These are phyloP conservation scores for Phialophora chinensis DNA, from an alignment of 2,329 filamentous ascomycete genomes.

Conservation along the genomic window DNA sequence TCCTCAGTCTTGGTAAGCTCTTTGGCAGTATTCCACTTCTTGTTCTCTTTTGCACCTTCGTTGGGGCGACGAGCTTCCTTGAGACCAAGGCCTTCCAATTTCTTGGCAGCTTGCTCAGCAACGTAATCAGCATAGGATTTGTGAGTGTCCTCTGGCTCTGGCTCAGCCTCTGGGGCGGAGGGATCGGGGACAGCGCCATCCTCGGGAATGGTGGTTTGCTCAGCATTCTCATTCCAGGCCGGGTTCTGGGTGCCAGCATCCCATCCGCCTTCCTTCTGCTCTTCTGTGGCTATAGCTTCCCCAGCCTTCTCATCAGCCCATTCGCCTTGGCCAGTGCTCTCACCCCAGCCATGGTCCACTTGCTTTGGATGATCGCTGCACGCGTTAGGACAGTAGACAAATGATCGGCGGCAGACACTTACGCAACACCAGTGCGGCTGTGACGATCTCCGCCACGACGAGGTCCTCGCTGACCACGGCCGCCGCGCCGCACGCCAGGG, in stretches of 20 bases:
- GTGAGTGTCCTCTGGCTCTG: constrained; percentile 78
- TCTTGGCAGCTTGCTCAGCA: constrained; percentile 76
- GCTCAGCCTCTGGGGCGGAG: constrained; percentile 30
- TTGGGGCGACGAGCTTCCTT: constrained; percentile 86
- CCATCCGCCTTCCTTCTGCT: constrained; percentile 73
- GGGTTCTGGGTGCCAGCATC: constrained; percentile 42
- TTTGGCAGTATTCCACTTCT: constrained; percentile 53
- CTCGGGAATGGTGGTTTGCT: constrained; percentile 33
- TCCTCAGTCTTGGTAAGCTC: constrained; percentile 60
- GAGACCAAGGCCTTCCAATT: constrained; percentile 67
- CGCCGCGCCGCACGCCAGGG: constrained; percentile 61
- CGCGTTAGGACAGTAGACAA: constrained; percentile 38
- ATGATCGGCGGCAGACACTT: constrained; percentile 44
- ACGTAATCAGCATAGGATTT: constrained; percentile 91
- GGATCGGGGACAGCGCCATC: constrained; percentile 37
- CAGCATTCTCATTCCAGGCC: constrained; percentile 43
- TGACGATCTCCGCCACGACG: constrained; percentile 65
- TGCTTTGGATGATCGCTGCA: constrained; percentile 54
- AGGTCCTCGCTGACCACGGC: constrained; percentile 64
- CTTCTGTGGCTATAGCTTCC: constrained; percentile 83
- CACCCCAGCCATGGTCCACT: constrained; percentile 85
- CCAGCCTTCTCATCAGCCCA: constrained; percentile 90
- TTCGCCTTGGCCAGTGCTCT: constrained; percentile 78
- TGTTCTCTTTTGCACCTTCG: constrained; percentile 84
- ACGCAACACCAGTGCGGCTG: constrained; percentile 66